phyloP scores from a whole-genome alignment of 129 eudicot genomes.

The Heracleum sosnowskyi region DNA sequence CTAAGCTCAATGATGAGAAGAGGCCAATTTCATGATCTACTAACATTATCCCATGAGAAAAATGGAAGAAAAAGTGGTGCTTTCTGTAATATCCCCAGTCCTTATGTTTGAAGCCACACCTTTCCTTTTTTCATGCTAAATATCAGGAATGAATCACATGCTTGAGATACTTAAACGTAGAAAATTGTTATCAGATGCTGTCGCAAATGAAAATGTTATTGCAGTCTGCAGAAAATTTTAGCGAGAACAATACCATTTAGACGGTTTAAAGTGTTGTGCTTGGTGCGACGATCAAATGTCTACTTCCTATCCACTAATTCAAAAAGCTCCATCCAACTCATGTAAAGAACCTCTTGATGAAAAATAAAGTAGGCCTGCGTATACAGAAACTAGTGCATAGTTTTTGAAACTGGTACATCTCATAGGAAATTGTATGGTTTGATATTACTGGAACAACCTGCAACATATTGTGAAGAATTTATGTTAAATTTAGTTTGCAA shows the following conservation, averaged over 20 bases:
- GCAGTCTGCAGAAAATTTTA: not conserved
- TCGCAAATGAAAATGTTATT: not conserved
- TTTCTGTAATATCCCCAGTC: constrained; percentile 8
- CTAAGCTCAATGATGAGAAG: constrained; percentile 10
- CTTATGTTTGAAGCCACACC: not conserved
- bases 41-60: constrained; percentile 1
- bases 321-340: not conserved
- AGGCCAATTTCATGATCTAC: not conserved
- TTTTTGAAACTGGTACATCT: not conserved
- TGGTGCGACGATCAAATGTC: not conserved
- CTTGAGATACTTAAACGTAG: not conserved
- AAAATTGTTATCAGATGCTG: not conserved
- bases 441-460: not conserved
- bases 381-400: not conserved
- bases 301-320: not conserved
- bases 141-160: constrained; percentile 8
- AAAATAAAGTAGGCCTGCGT: not conserved
- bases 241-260: not conserved
- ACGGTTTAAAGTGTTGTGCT: not conserved
- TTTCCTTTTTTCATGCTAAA: not conserved
- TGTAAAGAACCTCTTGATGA: not conserved
- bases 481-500: not conserved
- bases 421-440: not conserved
- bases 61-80: not conserved
- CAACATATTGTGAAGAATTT: not conserved